Percentiles rank a stretch among this genome's conserved stretches.
phyloP scores from a whole-genome alignment of 805 yeast genomes.

The Kuraishia floccosa region DNA sequence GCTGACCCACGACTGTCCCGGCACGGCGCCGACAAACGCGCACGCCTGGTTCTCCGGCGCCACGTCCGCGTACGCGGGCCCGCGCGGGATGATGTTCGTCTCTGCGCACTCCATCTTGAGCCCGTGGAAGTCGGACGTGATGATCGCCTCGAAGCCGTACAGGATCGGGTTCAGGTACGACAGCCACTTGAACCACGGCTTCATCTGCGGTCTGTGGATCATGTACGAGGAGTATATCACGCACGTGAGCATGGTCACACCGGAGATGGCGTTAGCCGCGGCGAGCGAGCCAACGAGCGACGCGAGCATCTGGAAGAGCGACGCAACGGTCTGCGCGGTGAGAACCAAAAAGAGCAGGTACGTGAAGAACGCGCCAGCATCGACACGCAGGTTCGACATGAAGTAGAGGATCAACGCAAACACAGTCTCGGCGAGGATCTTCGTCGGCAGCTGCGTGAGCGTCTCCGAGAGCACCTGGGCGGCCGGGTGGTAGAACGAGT shows the following conservation, averaged over 20 bases:
- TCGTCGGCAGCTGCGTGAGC: conserved; percentile 53
- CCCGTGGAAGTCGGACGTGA: conserved; percentile 55
- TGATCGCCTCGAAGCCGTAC: conserved; percentile 50
- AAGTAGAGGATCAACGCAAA: conserved; percentile 46
- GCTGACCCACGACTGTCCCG: conserved; percentile 22
- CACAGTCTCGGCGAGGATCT: conserved; percentile 28
- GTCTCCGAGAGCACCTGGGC: conserved; percentile 60
- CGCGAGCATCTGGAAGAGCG: conserved; percentile 43
- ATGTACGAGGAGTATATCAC: conserved; percentile 56
- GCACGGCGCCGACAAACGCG: conserved; percentile 37
- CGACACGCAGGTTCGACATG: conserved; percentile 35
- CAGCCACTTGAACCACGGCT: conserved; percentile 66
- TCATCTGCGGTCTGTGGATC: conserved; percentile 49
- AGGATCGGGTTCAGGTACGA: conserved; percentile 45
- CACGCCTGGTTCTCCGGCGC: conserved; percentile 32
- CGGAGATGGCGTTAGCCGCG: conserved; percentile 52
- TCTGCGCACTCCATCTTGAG: conserved; percentile 43
- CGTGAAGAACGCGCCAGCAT: conserved; percentile 44
- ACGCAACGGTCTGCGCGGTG: conserved; percentile 33
- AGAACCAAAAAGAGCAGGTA: conserved; percentile 31
- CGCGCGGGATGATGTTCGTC: conserved; percentile 37
- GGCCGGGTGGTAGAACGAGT: conserved; percentile 63
- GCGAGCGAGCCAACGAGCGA: conserved; percentile 34
- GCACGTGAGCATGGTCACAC: conserved; percentile 37
- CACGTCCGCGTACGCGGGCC: conserved; percentile 38